Percentiles rank a stretch among this genome's conserved stretches.
Conservation (phyloP, 352 stramenopile genomes). For the Phytophthora europaea region DNA sequence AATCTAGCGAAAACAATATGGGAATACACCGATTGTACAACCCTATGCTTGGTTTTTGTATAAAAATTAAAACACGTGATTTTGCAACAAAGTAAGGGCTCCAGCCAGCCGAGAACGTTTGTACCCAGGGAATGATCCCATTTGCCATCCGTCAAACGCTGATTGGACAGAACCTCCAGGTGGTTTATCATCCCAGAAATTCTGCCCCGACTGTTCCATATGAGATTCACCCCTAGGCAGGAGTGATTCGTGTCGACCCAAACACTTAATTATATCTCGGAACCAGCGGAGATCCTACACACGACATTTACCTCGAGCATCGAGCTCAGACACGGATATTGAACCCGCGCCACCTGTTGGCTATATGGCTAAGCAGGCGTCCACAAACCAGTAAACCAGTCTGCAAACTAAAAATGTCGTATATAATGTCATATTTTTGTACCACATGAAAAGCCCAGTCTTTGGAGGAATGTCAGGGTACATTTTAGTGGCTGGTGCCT, state of each 20-base stretch:
- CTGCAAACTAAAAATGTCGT: not conserved
- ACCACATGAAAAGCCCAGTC: not conserved
- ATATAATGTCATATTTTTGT: not conserved
- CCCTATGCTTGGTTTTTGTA: constrained; percentile 10
- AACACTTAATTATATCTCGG: constrained; percentile 38
- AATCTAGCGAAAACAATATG: too few relatives aligned
- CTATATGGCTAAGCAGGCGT: constrained; percentile 8
- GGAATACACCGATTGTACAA: too few relatives aligned
- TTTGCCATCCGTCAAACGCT: constrained; percentile 13
- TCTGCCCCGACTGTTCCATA: constrained; percentile 17
- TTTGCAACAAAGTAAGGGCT: constrained; percentile 23
- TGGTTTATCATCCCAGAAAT: constrained; percentile 2
- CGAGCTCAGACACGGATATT: constrained; percentile 5
- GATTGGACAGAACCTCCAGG: constrained; percentile 13
- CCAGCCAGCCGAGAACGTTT: constrained; percentile 25
- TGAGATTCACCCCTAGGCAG: constrained; percentile 21
- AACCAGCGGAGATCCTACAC: constrained; percentile 37
- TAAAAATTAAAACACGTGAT: not conserved
- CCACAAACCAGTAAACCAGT: constrained; percentile 9
- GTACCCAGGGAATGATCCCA: constrained; percentile 24
- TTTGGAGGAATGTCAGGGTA: not conserved
- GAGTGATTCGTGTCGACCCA: constrained; percentile 24
- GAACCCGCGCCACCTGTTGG: constrained; percentile 14
- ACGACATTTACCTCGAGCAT: constrained; percentile 43
- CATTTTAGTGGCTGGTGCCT: not conserved